These are phyloP conservation scores for Lanmaoa rubissima DNA, from an alignment of 768 basidiomycete genomes.

Conservation along the genomic window DNA sequence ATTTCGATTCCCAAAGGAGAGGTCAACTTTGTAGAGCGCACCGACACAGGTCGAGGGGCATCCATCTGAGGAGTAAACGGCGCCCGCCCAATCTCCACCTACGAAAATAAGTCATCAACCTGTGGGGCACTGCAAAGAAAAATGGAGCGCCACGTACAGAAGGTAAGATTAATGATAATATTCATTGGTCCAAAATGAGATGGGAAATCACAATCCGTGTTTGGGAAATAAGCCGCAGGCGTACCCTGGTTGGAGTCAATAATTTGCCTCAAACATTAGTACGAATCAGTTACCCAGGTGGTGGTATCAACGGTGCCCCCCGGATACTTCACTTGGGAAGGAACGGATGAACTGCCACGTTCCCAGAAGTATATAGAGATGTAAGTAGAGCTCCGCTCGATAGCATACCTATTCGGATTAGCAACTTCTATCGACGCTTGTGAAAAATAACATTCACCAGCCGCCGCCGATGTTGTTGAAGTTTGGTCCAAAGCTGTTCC, in stretches of 20 bases:
- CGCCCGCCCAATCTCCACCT: constrained; percentile 33
- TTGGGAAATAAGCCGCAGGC: constrained; percentile 17
- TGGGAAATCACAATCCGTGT: constrained; percentile 13
- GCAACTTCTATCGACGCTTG: background rate
- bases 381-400: constrained; percentile 28
- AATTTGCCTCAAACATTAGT: no score
- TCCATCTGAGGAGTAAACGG: constrained; percentile 12
- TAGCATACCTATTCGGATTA: constrained; percentile 32
- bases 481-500: constrained; percentile 33
- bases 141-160: constrained; percentile 14
- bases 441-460: constrained; percentile 22
- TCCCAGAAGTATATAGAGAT: constrained; percentile 44
- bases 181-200: constrained; percentile 19
- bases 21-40: constrained; percentile 1
- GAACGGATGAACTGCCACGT: constrained; percentile 36
- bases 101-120: background rate
- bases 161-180: constrained; percentile 20
- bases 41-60: constrained; percentile 32
- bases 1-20: constrained; percentile 4
- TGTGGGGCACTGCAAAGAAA: background rate
- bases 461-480: constrained; percentile 41
- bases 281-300: constrained; percentile 22
- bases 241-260: constrained; percentile 7
- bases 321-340: constrained; percentile 30
- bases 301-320: constrained; percentile 19